Conservation (phyloP, 1,139 yeast species). For the Debaryomyces fabryi region DNA sequence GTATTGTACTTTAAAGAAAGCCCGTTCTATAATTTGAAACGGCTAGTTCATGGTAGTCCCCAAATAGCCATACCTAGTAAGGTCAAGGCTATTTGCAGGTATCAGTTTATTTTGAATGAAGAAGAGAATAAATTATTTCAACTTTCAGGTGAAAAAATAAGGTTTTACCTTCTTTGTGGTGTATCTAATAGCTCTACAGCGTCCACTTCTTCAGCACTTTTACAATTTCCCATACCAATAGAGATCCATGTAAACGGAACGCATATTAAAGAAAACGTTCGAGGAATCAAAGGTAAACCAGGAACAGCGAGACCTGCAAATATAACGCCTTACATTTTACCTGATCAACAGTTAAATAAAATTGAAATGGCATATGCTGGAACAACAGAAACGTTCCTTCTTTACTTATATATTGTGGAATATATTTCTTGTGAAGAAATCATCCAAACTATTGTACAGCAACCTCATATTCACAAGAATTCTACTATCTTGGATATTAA, state of each 20-base stretch:
- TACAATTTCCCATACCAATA: constrained; percentile 62
- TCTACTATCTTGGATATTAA: constrained; percentile 49
- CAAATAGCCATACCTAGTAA: constrained; percentile 24
- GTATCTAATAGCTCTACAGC: constrained; percentile 26
- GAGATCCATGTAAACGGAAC: constrained; percentile 55
- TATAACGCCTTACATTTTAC: constrained; percentile 47
- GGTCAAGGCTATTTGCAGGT: constrained; percentile 43
- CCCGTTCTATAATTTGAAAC: constrained; percentile 53
- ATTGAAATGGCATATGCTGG: constrained; percentile 58
- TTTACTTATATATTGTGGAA: constrained; percentile 58
- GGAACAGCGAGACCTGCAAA: constrained; percentile 74
- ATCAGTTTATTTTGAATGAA: constrained; percentile 42
- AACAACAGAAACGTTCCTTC: constrained; percentile 44
- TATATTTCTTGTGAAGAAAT: constrained; percentile 41
- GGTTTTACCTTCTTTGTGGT: constrained; percentile 54
- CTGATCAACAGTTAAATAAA: constrained; percentile 34
- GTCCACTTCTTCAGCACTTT: constrained; percentile 36
- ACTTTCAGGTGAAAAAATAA: constrained; percentile 26
- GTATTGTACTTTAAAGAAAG: constrained; percentile 49
- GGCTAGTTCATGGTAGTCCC: constrained; percentile 51
- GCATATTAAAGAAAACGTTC: constrained; percentile 50
- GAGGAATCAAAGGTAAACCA: constrained; percentile 61
- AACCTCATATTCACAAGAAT: constrained; percentile 50
- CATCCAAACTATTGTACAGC: constrained; percentile 27
- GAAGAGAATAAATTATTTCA: constrained; percentile 30